A percentile compares a stretch with the other conserved stretches of the same genome.
These are phyloP conservation scores for Clavulina sp. DNA, from an alignment of 768 basidiomycete species.

Conservation along the genomic window DNA sequence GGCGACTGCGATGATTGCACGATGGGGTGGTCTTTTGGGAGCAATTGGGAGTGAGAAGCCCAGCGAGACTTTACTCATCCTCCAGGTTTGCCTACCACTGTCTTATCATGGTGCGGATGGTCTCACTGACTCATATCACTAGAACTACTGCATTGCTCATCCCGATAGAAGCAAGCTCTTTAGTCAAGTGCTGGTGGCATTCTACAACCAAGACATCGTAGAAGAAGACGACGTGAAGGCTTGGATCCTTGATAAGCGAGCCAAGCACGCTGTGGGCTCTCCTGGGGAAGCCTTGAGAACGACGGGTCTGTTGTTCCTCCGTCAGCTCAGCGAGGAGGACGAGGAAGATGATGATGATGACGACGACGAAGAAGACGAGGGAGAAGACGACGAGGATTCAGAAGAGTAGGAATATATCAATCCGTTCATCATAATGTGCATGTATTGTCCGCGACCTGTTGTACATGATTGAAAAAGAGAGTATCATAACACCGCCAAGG, in stretches of 20 bases:
- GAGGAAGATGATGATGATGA: constrained; percentile 19
- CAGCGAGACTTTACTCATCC: constrained; percentile 55
- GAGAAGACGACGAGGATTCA: constrained; percentile 15
- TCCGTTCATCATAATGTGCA: too few species aligned
- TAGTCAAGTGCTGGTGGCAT: constrained; percentile 63
- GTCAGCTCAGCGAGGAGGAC: constrained; percentile 17
- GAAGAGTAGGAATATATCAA: too few species aligned
- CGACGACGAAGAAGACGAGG: constrained; percentile 19
- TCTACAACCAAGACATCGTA: constrained; percentile 85
- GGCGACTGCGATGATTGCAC: constrained; percentile 40
- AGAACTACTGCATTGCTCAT: constrained; percentile 13
- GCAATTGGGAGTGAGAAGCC: constrained; percentile 70
- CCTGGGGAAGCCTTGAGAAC: constrained; percentile 4
- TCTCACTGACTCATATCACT: not conserved
- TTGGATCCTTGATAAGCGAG: constrained; percentile 39
- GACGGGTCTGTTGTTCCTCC: constrained; percentile 8
- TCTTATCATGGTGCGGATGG: constrained; percentile 1
- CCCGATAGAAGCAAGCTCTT: constrained; percentile 55
- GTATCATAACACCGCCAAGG: too few species aligned
- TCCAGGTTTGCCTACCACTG: constrained; percentile 40
- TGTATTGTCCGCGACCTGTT: too few species aligned
- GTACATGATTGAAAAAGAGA: too few species aligned
- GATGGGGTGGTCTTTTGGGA: constrained; percentile 75
- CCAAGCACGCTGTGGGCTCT: constrained; percentile 1
- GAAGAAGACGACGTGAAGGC: constrained; percentile 78